Base-by-base conservation (phyloP, 2,329 filamentous ascomycete species). In the Chrysoporthe deuterocubensis region DNA sequence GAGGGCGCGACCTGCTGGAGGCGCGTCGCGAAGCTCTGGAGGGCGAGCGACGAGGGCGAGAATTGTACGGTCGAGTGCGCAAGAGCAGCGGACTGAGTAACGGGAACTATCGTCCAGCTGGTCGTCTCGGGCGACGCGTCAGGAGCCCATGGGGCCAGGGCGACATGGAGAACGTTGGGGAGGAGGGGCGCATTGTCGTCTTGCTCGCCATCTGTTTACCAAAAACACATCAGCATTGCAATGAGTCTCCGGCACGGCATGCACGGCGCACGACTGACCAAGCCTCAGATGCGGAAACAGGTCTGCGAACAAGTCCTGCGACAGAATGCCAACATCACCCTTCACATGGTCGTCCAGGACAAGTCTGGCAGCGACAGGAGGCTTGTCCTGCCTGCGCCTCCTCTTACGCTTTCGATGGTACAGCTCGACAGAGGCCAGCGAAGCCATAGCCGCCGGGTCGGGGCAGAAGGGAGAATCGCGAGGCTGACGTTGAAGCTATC, bases 321-420 rank as follows among this genome's bases (percentile, higher is more conserved):
- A 97, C 64, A 98, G 80, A 71, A 96, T 87, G 71, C 94, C 96
- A 70, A 94, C 86, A 76, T 97, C 93, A 64, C 92, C 93, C 79
- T 91, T 92, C 74, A 97, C 85, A 77, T 92, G 90, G 76, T 94
- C 92, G 78, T 97, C 94, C 67, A 97, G 87, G 48, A 96, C 86
- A 62, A 98, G 84, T 67, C 92, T 89, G 67, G 93, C 94, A 68
- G 92, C 86, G 68, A 97, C 85, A 56, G 94, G 86, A 8, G 91
- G 86, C 78, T 92, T 94, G 77, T 96, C 88, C 72, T 88, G 83
- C 65, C 87, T 82, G 62, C 87, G 83, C 71, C 87, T 82, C 67
- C 86, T 81, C 66, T 81, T 81, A 68, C 81, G 81, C 75, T 80
- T 83, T 72, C 78, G 79, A 59, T 72, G 72, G 37, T 70, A 64